A percentile compares a stretch with the other conserved stretches of the same genome.
These are phyloP conservation scores for Chaetomium cochliodes DNA, from an alignment of 495 filamentous ascomycete species.

Conservation along the genomic window DNA sequence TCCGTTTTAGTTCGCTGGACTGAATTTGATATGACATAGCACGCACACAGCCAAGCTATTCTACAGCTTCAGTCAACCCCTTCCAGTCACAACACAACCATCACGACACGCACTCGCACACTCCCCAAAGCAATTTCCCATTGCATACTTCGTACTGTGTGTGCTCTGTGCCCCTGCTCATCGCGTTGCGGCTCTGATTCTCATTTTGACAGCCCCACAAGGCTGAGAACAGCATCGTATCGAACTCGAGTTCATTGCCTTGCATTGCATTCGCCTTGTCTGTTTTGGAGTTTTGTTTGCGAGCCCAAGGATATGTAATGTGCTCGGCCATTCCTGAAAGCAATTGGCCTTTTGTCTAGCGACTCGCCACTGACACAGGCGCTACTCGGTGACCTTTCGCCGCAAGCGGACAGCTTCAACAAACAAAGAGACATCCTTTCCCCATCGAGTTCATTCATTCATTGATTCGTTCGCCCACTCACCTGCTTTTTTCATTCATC, in stretches of 20 bases:
- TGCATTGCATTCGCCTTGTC: neutral
- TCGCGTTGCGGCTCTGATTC: slow-evolving; percentile 5
- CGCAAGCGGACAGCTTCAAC: slow-evolving; percentile 5
- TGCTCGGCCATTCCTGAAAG: no score
- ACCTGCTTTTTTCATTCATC: slow-evolving; percentile 1
- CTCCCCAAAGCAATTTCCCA: neutral
- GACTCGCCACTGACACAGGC: neutral
- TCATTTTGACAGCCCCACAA: slow-evolving; percentile 23
- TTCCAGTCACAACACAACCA: no score
- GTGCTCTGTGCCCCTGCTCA: neutral
- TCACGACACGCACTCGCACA: neutral
- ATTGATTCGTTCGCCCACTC: neutral
- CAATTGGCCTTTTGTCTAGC: neutral
- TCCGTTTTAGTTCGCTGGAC: neutral
- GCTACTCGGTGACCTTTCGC: neutral
- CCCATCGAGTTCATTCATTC: neutral
- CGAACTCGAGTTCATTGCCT: neutral
- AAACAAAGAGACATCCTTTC: slow-evolving; percentile 1
- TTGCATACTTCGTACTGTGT: neutral
- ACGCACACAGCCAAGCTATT: neutral
- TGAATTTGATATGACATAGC: neutral
- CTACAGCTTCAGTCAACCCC: neutral
- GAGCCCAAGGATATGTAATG: no score
- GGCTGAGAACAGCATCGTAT: slow-evolving; percentile 20
- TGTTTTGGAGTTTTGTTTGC: neutral